A percentile compares a stretch with the other conserved stretches of the same genome.
Evolutionary conservation across 805 yeast species (phyloP).

Genomic region (Kodamaea fukazawae): DNA sequence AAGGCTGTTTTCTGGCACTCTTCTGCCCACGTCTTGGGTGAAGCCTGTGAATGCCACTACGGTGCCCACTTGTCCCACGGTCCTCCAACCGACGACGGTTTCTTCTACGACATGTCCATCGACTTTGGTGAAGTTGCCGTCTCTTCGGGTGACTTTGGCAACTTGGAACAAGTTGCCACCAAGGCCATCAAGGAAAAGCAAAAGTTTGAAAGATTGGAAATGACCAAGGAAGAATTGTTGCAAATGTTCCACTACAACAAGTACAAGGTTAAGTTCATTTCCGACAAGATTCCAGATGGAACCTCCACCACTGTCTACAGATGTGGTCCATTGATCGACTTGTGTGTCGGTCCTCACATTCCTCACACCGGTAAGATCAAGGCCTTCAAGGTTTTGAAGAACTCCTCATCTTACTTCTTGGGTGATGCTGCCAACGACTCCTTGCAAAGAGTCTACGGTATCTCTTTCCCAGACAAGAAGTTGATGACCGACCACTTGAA

Average conservation of each 20-base stretch:
- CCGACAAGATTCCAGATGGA: conserved; percentile 90
- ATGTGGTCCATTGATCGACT: conserved; percentile 95
- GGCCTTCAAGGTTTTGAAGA: conserved; percentile 89
- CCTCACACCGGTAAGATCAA: conserved; percentile 97
- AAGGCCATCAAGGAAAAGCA: conserved; percentile 93
- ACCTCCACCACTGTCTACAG: conserved; percentile 95
- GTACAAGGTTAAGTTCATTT: conserved; percentile 85
- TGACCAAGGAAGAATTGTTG: conserved; percentile 87
- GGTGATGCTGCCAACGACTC: conserved; percentile 94
- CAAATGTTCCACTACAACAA: conserved; percentile 95
- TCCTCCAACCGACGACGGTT: conserved; percentile 97
- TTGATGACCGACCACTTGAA: conserved; percentile 91
- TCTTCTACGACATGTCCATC: conserved; percentile 93
- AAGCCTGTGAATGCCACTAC: conserved; percentile 93
- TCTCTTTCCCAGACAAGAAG: conserved; percentile 97
- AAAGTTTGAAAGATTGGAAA: conserved; percentile 86
- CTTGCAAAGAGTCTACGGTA: conserved; percentile 95
- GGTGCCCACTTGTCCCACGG: conserved; percentile 88
- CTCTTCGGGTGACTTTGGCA: conserved; percentile 77
- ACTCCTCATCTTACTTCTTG: conserved; percentile 92
- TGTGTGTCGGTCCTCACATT: conserved; percentile 96
- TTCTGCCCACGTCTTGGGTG: conserved; percentile 96
- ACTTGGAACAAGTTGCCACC: conserved; percentile 82
- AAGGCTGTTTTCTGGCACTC: conserved; percentile 98
- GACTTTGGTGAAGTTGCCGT: conserved; percentile 68